Evolutionary conservation across 768 basidiomycete species (phyloP), one percentile per base, ranked within the genome.

Genomic region (Sistotremastrum niveocremeum): DNA sequence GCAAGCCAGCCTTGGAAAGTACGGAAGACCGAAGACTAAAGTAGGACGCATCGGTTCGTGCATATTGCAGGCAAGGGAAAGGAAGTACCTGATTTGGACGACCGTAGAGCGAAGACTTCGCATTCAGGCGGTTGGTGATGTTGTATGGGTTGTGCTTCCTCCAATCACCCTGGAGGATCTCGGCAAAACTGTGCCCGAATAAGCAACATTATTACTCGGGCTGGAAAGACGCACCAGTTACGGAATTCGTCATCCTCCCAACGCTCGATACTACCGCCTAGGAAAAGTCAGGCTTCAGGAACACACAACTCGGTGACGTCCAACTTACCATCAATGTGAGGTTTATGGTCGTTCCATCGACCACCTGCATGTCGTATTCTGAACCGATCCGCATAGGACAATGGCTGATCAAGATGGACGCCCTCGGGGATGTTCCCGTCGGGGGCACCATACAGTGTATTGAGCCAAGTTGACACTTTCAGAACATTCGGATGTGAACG

Each of bases 261-360:
- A 8, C 87, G 69, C 58, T 90, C 86, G 30, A 86, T 76, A 0
- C 74, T 62, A 6, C 84, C 84, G 5, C 84, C 85, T 74, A 64
- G 57, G 11, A 55, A 29, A 45, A 30, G 38, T 45, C 28, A 51
- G 46, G 30, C 10, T 33, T 6, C 47, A 33, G 40, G 42, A 40
- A 50, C 45, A 60, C 40, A 59, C 52, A 39, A 50, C 49, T 56
- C 52, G 70, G 62, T 4, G 65, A 64, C 36, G 63, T 2, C 32
- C 11, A 11, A 42, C 39, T 55, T 51, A 56, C 74, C 62, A 47
- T 76, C 74, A 29, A 74, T 60, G 48, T 77, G 76, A 4, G 74
- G 74, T 3, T 71, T 70, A 48, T 78, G 73, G 3, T 60, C 51
- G 38, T 62, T 55, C 77, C 82, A 86, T 41, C 61, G 52, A 29